Base-by-base conservation (phyloP, 208 protist genomes). In the Wallacemonas sp. region DNA sequence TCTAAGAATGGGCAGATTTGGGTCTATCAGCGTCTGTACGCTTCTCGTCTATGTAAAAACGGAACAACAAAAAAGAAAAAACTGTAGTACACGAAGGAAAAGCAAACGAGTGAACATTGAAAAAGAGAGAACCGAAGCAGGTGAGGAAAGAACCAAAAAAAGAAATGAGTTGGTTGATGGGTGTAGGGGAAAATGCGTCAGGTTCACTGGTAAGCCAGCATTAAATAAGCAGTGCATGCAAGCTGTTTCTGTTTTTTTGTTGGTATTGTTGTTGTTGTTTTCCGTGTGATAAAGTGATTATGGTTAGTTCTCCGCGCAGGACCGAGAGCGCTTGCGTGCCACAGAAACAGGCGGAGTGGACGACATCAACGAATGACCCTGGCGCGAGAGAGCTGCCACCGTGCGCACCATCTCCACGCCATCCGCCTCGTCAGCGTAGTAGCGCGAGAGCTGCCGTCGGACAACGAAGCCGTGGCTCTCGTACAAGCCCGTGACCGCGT, bases 331-430 rank as follows among this genome's bases (percentile, higher is more conserved):
- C 36, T 39, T 39, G 36, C 36, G 36, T 39, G 36, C 4, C 8
- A 12, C 36, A 12, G 36, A n/a, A n/a, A n/a, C n/a, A n/a, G n/a
- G n/a, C n/a, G n/a, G n/a, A n/a, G n/a, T n/a, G n/a, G n/a, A n/a
- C n/a, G n/a, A n/a, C n/a, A n/a, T n/a, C n/a, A n/a, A n/a, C n/a
- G n/a, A n/a, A n/a, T n/a, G n/a, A n/a, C n/a, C n/a, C n/a, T n/a
- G n/a, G n/a, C n/a, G n/a, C n/a, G n/a, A n/a, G n/a, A n/a, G n/a
- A n/a, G n/a, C n/a, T n/a, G 7, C 14, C 14, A 41, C 66, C 48
- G 20, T 41, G 25, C 39, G 57, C 42, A 93, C 71, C 64, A 93
- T 82, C 67, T 94, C 88, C 65, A 91, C 81, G 1, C 76, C 88
- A 44, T 94, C 85, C 11, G 69, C 61, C 42, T 49, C 39, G 0